A percentile compares a stretch with the other conserved stretches of the same genome.
phyloP scores from a whole-genome alignment of 2,329 filamentous ascomycete species.

The Capronia americana region DNA sequence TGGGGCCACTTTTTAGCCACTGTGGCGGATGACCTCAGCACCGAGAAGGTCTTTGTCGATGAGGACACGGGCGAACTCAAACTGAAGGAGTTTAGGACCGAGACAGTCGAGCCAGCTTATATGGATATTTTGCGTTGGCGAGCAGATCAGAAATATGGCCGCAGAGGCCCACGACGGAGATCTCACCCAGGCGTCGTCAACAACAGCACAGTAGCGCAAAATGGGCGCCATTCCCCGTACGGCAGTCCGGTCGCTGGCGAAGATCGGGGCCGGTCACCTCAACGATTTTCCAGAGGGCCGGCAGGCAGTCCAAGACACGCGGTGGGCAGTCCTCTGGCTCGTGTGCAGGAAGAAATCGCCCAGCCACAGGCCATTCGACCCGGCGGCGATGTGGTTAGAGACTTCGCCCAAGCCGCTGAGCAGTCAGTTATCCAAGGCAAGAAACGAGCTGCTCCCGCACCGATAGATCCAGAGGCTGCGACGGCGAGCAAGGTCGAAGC shows the following conservation, averaged over 20 bases:
- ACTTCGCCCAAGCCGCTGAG: conserved; percentile 42
- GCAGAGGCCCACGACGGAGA: conserved; percentile 57
- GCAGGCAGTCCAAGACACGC: conserved; percentile 53
- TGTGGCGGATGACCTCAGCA: conserved; percentile 87
- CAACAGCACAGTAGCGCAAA: conserved; percentile 54
- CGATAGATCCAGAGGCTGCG: conserved; percentile 43
- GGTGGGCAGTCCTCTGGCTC: conserved; percentile 54
- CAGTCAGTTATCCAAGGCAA: conserved; percentile 42
- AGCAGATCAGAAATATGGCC: conserved; percentile 91
- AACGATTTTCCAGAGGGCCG: conserved; percentile 53
- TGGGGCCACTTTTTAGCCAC: conserved; percentile 87
- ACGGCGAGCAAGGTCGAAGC: conserved; percentile 33
- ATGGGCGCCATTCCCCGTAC: conserved; percentile 61
- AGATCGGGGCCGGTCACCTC: conserved; percentile 57
- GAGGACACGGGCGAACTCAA: conserved; percentile 92
- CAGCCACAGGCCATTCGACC: conserved; percentile 42
- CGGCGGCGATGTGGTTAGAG: conserved; percentile 46
- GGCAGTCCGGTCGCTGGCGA: conserved; percentile 52
- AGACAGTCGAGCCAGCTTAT: conserved; percentile 89
- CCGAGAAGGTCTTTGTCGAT: conserved; percentile 88
- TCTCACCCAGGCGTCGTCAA: conserved; percentile 59
- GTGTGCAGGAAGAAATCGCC: conserved; percentile 54
- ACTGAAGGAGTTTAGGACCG: conserved; percentile 86
- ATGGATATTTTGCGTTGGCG: conserved; percentile 95
- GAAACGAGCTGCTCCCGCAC: conserved; percentile 45